Conservation (phyloP, 2,329 filamentous ascomycete genomes). For the Corynespora cassiicola region DNA sequence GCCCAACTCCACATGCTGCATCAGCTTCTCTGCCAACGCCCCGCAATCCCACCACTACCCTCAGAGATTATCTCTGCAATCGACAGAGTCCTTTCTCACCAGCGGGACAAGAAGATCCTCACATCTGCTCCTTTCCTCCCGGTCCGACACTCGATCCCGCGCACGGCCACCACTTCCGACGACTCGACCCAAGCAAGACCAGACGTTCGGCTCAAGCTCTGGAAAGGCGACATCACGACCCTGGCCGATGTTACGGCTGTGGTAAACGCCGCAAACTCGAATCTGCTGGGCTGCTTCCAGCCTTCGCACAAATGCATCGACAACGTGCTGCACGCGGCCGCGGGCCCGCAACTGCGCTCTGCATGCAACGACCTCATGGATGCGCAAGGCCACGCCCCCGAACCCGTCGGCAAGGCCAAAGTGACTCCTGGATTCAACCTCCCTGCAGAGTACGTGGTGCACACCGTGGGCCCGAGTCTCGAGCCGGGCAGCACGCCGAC, state of each 20-base stretch:
- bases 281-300: conserved; percentile 45
- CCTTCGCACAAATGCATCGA: conserved; percentile 44
- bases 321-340: conserved; percentile 42
- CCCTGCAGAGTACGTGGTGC: conserved; percentile 36
- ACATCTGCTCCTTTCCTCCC: conserved; percentile 10
- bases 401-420: conserved; percentile 29
- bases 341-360: conserved; percentile 39
- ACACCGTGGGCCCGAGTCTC: conserved; percentile 45
- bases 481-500: conserved; percentile 21
- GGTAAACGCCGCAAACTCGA: conserved; percentile 44
- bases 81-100: conserved; percentile 21
- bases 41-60: conserved; percentile 23
- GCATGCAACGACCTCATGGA: conserved; percentile 38
- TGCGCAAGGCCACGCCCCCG: too few relatives aligned
- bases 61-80: conserved; percentile 15
- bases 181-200: conserved; percentile 1
- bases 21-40: conserved; percentile 35
- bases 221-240: conserved; percentile 45
- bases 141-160: conserved; percentile 19
- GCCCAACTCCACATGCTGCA: conserved; percentile 21
- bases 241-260: conserved; percentile 40
- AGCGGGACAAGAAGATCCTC: conserved; percentile 17
- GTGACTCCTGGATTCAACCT: conserved; percentile 35
- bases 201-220: conserved; percentile 26
- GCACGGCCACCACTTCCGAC: conserved; percentile 2